Evolutionary conservation across 768 basidiomycete genomes (phyloP), one percentile per base, ranked within the genome.

Genomic region (Leccinum longicurvipes): DNA sequence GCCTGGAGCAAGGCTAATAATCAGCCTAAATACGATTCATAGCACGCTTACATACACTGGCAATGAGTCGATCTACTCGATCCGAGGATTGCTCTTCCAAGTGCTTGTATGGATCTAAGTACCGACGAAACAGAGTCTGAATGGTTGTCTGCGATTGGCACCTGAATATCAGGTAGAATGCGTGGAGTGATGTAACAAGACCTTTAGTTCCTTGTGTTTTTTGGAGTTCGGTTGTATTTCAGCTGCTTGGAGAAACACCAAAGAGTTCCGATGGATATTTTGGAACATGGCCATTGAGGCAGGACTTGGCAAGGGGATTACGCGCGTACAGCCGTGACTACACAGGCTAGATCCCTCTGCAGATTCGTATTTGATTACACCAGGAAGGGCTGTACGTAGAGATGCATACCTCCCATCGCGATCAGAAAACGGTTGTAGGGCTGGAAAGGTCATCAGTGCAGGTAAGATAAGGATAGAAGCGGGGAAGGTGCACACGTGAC

Each of bases 31-130:
- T 24, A 17, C 19, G 9, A 15, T 29, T 21, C 6, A 5, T 24
- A 45, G 29, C 6, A 12, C 9, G 39, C n/a, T 7, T 23, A 46
- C 51, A 29, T 25, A 64, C 62, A 3, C 51, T 17, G 4, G 48
- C 41, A 8, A 62, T 19, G 11, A 66, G 27, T 4, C n/a, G 39
- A 24, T 67, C 55, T 0, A 67, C 49, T 3, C 42, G 6, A 3
- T 15, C 41, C 11, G 59, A 39, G 3, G 27, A 6, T 27, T 66
- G 62, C 15, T 67, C 65, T 24, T 57, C 56, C 8, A 67, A 1
- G n/a, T 61, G 44, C 50, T 61, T 67, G 54, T 44, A 59, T 1
- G 53, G 57, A 23, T 61, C 17, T 24, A 66, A 11, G 45, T 52
- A 42, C 47, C 44, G 42, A 6, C 4, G 49, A 23, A 47, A 11